Conservation (phyloP, 768 basidiomycete genomes). For the Boletus vinaceobasis region DNA sequence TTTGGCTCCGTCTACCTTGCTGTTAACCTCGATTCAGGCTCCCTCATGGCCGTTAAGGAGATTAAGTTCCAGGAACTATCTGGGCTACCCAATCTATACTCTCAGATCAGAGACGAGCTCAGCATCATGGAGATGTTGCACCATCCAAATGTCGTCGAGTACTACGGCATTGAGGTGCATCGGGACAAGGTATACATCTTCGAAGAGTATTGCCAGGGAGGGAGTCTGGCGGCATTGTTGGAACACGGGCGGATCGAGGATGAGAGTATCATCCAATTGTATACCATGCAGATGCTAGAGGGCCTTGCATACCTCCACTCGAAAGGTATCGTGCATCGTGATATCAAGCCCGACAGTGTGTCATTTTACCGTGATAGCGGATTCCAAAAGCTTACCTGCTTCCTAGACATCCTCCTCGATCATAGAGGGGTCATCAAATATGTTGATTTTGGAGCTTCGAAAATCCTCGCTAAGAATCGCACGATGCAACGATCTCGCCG, state of each 20-base stretch:
- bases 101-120: slow-evolving; percentile 93
- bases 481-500: slow-evolving; percentile 74
- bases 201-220: slow-evolving; percentile 97
- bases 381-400: slow-evolving; percentile 9
- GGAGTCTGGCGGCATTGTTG: slow-evolving; percentile 81
- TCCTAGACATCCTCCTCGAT: slow-evolving; percentile 88
- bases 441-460: slow-evolving; percentile 97
- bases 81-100: slow-evolving; percentile 81
- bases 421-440: slow-evolving; percentile 91
- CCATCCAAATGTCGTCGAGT: slow-evolving; percentile 97
- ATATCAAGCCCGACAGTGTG: slow-evolving; percentile 98
- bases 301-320: slow-evolving; percentile 93
- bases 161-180: slow-evolving; percentile 98
- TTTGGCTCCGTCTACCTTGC: slow-evolving; percentile 99
- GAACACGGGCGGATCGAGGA: slow-evolving; percentile 96
- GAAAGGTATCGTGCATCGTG: slow-evolving; percentile 89
- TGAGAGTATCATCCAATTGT: slow-evolving; percentile 91
- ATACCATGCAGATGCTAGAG: slow-evolving; percentile 95
- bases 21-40: slow-evolving; percentile 92
- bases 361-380: slow-evolving; percentile 14
- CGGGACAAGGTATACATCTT: slow-evolving; percentile 99
- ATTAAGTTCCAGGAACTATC: slow-evolving; percentile 95
- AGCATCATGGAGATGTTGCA: slow-evolving; percentile 97
- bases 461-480: slow-evolving; percentile 88
- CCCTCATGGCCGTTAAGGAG: slow-evolving; percentile 99